Evolutionary conservation across 805 yeast genomes (phyloP).

Genomic region (Candida adriatica): DNA sequence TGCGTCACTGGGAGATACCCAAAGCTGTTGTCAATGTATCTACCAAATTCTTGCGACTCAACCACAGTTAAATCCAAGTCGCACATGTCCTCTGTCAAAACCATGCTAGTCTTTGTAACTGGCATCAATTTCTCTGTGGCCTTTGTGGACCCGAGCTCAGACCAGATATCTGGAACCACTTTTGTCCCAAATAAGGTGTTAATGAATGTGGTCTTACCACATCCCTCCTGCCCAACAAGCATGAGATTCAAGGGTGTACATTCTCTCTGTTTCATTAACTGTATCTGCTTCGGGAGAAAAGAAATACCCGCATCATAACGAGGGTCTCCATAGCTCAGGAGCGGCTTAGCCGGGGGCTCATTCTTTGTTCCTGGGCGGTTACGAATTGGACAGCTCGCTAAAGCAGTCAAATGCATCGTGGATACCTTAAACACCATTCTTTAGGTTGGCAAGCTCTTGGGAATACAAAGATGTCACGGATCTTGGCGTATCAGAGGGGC

Average conservation of each 20-base stretch:
- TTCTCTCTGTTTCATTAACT: conserved; percentile 30
- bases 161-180: conserved; percentile 34
- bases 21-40: conserved; percentile 53
- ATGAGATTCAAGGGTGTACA: conserved; percentile 77
- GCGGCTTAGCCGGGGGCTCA: not conserved
- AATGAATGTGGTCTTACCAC: conserved; percentile 75
- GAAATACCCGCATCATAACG: conserved; percentile 22
- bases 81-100: conserved; percentile 54
- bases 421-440: no score
- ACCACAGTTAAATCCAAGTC: conserved; percentile 53
- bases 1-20: conserved; percentile 65
- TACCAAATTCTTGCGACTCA: conserved; percentile 79
- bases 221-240: conserved; percentile 83
- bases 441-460: no score
- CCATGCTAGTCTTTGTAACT: conserved; percentile 35
- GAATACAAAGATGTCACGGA: no score
- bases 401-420: no score
- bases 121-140: conserved; percentile 32
- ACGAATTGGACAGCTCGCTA: no score
- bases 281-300: conserved; percentile 25
- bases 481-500: no score
- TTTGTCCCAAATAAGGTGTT: conserved; percentile 67
- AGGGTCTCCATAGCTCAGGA: conserved; percentile 2
- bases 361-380: not conserved
- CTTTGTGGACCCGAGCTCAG: conserved; percentile 31